Conservation (phyloP, 345 rosid genomes). For the Euclidium syriacum region DNA sequence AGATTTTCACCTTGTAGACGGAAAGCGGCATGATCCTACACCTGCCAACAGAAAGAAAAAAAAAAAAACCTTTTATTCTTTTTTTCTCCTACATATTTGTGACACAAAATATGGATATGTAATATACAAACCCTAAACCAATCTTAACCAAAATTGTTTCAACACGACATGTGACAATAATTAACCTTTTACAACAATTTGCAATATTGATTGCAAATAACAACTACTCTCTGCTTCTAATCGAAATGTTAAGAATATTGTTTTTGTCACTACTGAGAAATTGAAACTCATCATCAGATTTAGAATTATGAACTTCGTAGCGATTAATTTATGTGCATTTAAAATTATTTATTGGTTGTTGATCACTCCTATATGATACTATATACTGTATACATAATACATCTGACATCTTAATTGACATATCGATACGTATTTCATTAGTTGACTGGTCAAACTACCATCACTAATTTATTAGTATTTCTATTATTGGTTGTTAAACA, state of each 20-base stretch:
- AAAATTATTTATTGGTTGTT: too few relatives aligned
- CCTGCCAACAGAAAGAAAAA: conserved; percentile 10
- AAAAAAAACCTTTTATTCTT: background rate
- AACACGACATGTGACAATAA: background rate
- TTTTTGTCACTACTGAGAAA: background rate
- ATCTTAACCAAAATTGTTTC: background rate
- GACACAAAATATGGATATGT: background rate
- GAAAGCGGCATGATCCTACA: conserved; percentile 32
- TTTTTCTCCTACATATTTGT: background rate
- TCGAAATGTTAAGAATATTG: background rate
- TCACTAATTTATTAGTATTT: too few relatives aligned
- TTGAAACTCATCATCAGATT: background rate
- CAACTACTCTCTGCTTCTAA: background rate
- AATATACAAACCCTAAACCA: too few relatives aligned
- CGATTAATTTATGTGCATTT: too few relatives aligned
- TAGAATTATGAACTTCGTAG: background rate
- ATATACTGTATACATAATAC: too few relatives aligned
- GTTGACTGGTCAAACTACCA: too few relatives aligned
- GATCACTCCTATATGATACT: too few relatives aligned
- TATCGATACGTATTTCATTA: too few relatives aligned
- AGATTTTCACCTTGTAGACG: conserved; percentile 30
- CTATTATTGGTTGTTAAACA: too few relatives aligned
- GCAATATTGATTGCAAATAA: background rate
- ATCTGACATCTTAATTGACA: too few relatives aligned
- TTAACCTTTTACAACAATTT: background rate